phyloP scores from a whole-genome alignment of 116 monocot genomes.

The Iris pallida region DNA sequence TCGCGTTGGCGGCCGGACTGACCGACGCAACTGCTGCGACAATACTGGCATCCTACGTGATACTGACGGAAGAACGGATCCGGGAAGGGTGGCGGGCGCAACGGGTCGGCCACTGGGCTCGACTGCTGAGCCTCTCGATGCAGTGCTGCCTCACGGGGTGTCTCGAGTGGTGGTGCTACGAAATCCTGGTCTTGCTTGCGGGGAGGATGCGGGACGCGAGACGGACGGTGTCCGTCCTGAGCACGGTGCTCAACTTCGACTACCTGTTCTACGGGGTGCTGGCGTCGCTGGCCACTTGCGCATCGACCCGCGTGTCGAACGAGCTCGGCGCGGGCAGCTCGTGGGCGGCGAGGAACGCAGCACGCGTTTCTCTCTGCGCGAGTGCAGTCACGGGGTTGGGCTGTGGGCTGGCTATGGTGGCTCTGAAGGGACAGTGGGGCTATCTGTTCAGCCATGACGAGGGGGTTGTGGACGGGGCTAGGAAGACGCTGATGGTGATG shows the following conservation, averaged over 20 bases:
- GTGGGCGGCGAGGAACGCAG: conserved; percentile 1
- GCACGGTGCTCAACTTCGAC: conserved; percentile 73
- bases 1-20: conserved; percentile 53
- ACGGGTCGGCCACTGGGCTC: conserved; percentile 26
- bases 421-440: conserved; percentile 20
- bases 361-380: conserved; percentile 10
- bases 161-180: conserved; percentile 91
- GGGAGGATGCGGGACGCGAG: conserved; percentile 51
- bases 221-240: conserved; percentile 41
- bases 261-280: conserved; percentile 68
- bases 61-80: conserved; percentile 12
- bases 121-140: conserved; percentile 42
- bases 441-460: conserved; percentile 26
- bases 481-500: conserved; percentile 32
- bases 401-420: conserved; percentile 9
- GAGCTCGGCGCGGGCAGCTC: conserved; percentile 31
- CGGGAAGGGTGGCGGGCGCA: conserved; percentile 25
- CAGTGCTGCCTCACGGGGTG: conserved; percentile 73
- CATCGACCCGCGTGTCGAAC: conserved; percentile 29
- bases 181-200: conserved; percentile 60
- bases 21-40: conserved; percentile 39
- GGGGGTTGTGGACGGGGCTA: conserved; percentile 19
- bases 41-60: conserved; percentile 41
- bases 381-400: conserved; percentile 2
- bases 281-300: conserved; percentile 47